Evolutionary conservation across 805 yeast species (phyloP).

Genomic region (Yarrowia deformans): DNA sequence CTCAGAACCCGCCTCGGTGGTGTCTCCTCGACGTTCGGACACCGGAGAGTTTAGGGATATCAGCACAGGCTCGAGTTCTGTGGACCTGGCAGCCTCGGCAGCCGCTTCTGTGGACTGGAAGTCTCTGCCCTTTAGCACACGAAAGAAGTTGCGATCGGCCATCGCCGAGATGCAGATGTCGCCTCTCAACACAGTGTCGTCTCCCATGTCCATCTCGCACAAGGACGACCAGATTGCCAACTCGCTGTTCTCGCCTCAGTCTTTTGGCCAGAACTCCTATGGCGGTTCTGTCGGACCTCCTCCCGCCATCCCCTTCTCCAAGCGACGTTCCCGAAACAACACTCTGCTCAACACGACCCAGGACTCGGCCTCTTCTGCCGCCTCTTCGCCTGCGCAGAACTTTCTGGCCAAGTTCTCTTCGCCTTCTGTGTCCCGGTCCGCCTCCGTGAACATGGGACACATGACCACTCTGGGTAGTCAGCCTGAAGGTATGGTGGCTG

Average conservation of each 20-base stretch:
- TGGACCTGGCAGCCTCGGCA: conserved; percentile 18
- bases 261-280: conserved; percentile 35
- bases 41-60: conserved; percentile 15
- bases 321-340: conserved; percentile 37
- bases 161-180: conserved; percentile 36
- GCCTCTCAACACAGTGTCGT: conserved; percentile 29
- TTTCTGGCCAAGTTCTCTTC: conserved; percentile 39
- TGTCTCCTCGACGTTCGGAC: conserved; percentile 24
- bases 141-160: conserved; percentile 27
- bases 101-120: conserved; percentile 35
- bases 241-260: conserved; percentile 34
- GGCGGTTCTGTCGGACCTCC: conserved; percentile 17
- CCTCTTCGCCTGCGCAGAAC: conserved; percentile 32
- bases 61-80: conserved; percentile 27
- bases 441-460: conserved; percentile 24
- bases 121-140: conserved; percentile 30
- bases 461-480: conserved; percentile 20
- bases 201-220: conserved; percentile 30
- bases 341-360: conserved; percentile 18
- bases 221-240: conserved; percentile 17
- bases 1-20: background rate
- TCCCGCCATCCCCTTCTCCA: conserved; percentile 37
- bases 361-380: conserved; percentile 14
- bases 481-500: conserved; percentile 19
- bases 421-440: conserved; percentile 33